Percentiles rank a stretch among this genome's conserved stretches.
These are phyloP conservation scores for Galerina sulciceps DNA, from an alignment of 768 basidiomycete species.

Conservation along the genomic window DNA sequence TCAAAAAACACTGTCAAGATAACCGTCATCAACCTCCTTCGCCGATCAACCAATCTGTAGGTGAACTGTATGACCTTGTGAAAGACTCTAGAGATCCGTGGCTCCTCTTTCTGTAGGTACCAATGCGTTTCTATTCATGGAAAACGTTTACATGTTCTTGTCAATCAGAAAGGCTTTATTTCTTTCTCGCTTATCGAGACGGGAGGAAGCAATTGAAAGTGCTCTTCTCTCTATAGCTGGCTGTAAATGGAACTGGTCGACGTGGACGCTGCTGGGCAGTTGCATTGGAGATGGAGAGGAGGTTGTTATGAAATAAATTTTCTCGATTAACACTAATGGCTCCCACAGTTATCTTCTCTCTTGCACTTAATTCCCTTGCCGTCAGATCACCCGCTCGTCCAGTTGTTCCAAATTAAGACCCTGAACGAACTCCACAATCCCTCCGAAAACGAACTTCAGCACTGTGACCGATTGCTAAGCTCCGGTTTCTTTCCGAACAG, in stretches of 20 bases:
- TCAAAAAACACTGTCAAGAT: slow-evolving; percentile 40
- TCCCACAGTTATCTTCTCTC: slow-evolving; percentile 49
- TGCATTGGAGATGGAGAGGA: slow-evolving; percentile 86
- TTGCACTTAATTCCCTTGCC: slow-evolving; percentile 52
- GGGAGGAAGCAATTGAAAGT: slow-evolving; percentile 86
- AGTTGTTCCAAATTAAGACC: slow-evolving; percentile 84
- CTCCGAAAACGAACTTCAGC: slow-evolving; percentile 79
- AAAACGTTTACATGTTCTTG: slow-evolving; percentile 9
- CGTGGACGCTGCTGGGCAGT: slow-evolving; percentile 83
- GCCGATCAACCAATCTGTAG: slow-evolving; percentile 64
- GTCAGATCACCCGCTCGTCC: slow-evolving; percentile 52
- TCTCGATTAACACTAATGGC: slow-evolving; percentile 16
- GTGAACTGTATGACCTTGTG: slow-evolving; percentile 63
- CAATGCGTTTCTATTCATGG: background rate
- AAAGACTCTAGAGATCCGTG: slow-evolving; percentile 73
- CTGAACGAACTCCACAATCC: slow-evolving; percentile 90
- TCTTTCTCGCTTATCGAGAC: slow-evolving; percentile 74
- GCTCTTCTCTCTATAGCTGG: slow-evolving; percentile 74
- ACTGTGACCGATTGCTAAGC: slow-evolving; percentile 79
- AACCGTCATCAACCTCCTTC: slow-evolving; percentile 70
- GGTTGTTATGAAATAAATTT: slow-evolving; percentile 45
- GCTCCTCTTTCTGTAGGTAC: slow-evolving; percentile 77
- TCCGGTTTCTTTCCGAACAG: slow-evolving; percentile 79
- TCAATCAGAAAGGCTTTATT: slow-evolving; percentile 77
- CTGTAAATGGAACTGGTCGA: slow-evolving; percentile 94